Evolutionary conservation across 768 basidiomycete genomes (phyloP).

Genomic region (Hydnum rufescens): DNA sequence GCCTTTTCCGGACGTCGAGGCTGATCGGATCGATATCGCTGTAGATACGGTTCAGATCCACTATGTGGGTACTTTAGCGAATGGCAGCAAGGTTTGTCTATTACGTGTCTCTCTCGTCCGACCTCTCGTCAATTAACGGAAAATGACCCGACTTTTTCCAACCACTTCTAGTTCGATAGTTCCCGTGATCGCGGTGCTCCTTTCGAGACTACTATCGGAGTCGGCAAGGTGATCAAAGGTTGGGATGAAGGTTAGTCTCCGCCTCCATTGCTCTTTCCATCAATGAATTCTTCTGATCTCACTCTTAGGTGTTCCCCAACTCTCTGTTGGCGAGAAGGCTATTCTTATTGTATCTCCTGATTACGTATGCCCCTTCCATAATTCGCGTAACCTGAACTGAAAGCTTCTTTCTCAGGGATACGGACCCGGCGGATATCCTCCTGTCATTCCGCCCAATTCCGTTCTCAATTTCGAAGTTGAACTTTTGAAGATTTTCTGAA

Average conservation of each 20-base stretch:
- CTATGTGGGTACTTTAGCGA: conserved; percentile 50
- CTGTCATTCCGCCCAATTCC: conserved; percentile 58
- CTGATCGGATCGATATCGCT: conserved; percentile 6
- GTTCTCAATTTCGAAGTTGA: conserved; percentile 71
- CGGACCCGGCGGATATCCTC: conserved; percentile 53
- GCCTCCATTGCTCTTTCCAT: neutral
- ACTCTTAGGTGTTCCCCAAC: conserved; percentile 43
- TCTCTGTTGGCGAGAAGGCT: conserved; percentile 63
- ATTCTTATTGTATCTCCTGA: conserved; percentile 48
- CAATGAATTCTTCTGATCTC: neutral
- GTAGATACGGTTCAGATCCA: conserved; percentile 55
- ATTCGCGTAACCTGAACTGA: neutral
- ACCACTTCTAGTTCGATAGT: conserved; percentile 6
- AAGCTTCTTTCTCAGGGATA: conserved; percentile 32
- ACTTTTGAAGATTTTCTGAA: conserved; percentile 35
- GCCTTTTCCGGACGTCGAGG: too few relatives aligned
- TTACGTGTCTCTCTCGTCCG: neutral
- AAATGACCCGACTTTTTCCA: too few relatives aligned
- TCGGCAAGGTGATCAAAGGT: conserved; percentile 69
- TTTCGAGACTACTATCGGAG: conserved; percentile 54
- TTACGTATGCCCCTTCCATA: conserved; percentile 31
- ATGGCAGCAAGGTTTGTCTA: conserved; percentile 32
- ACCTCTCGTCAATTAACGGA: too few relatives aligned
- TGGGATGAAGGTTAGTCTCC: conserved; percentile 65
- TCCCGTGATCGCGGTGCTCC: conserved; percentile 28